phyloP scores from a whole-genome alignment of 805 yeast genomes.

The Teunomyces funiuensis region DNA sequence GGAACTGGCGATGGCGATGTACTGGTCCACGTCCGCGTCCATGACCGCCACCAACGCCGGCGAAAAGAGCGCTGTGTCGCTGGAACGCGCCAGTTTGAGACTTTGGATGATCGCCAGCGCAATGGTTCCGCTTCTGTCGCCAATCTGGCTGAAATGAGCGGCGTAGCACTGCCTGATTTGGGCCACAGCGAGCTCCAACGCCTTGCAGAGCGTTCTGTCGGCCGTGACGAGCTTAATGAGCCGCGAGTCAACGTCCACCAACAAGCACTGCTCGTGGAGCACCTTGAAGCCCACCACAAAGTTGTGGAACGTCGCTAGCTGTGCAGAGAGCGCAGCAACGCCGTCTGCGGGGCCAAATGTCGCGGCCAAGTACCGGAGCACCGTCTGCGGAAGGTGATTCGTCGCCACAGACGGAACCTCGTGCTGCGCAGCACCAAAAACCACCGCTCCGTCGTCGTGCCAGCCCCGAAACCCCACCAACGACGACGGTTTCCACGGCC shows the following conservation, averaged over 20 bases:
- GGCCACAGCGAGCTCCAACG: conserved; percentile 1
- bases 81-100: conserved; percentile 1
- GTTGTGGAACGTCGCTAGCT: conserved; percentile 20
- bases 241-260: conserved; percentile 15
- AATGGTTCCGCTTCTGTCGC: background rate
- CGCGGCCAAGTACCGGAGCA: too few species aligned
- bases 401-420: background rate
- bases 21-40: conserved; percentile 27
- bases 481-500: conserved; percentile 27
- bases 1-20: conserved; percentile 17
- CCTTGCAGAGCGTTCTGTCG: conserved; percentile 7
- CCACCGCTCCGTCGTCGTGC: conserved; percentile 22
- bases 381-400: background rate
- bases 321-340: background rate
- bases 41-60: conserved; percentile 22
- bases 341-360: background rate
- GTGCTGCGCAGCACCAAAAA: conserved; percentile 9
- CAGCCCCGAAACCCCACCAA: conserved; percentile 34
- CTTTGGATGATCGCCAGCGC: background rate
- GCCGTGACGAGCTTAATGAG: conserved; percentile 12
- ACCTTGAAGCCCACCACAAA: conserved; percentile 24
- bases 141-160: conserved; percentile 9
- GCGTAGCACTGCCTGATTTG: conserved; percentile 9
- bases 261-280: conserved; percentile 18
- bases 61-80: conserved; percentile 13